Conservation (phyloP, 2,329 filamentous ascomycete species). For the Cercospora zeina region DNA sequence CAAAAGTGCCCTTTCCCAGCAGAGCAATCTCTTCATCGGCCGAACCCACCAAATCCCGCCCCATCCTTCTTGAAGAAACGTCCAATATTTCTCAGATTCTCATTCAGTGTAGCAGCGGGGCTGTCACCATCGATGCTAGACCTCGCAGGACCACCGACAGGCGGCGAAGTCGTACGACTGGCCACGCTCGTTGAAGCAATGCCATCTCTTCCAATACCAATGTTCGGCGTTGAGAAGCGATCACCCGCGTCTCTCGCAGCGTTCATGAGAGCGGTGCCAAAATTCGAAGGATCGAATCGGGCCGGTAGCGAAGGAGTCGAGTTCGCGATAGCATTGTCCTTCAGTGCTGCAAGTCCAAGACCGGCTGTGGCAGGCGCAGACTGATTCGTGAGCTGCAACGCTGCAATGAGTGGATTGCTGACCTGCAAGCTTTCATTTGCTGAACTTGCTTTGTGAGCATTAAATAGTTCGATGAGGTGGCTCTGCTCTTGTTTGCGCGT, state of each 20-base stretch:
- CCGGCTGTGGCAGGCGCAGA: conserved; percentile 38
- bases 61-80: conserved; percentile 94
- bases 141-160: conserved; percentile 28
- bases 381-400: conserved; percentile 53
- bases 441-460: conserved; percentile 71
- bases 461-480: conserved; percentile 84
- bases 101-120: conserved; percentile 71
- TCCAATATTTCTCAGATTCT: conserved; percentile 91
- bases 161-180: conserved; percentile 38
- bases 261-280: conserved; percentile 80
- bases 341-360: conserved; percentile 40
- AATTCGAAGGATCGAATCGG: conserved; percentile 73
- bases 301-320: conserved; percentile 45
- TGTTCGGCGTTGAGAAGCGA: conserved; percentile 58
- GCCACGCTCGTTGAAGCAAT: conserved; percentile 36
- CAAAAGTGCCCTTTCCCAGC: too few species aligned
- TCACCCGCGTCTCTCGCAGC: conserved; percentile 82
- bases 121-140: conserved; percentile 34
- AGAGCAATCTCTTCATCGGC: conserved; percentile 17
- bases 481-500: conserved; percentile 74
- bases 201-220: conserved; percentile 41
- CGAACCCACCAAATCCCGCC: conserved; percentile 51
- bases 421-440: conserved; percentile 68
- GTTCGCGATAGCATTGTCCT: conserved; percentile 40
- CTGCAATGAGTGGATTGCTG: conserved; percentile 67